Base-by-base conservation (phyloP, 345 rosid species). In the Physaria fendleri region DNA sequence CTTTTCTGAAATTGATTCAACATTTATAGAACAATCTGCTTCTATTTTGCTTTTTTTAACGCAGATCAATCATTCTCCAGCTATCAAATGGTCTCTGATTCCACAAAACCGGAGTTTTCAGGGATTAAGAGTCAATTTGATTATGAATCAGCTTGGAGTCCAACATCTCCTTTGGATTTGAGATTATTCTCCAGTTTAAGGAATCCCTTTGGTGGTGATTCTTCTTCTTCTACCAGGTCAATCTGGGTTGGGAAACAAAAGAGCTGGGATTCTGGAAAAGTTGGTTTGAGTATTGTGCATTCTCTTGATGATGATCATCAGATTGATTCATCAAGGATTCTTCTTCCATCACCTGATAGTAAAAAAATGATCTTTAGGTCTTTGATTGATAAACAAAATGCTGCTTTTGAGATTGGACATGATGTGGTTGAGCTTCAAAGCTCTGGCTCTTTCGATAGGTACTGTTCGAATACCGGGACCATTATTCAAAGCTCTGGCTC, bases 151-250 rank as follows among this genome's bases (percentile, higher is more conserved):
- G 76, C 77, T 9, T 73, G 85, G 65, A 94, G 99, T 73, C 97
- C 99, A 38, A 90, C 88, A 14, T 90, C 99, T 46, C 96, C 96
- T 64, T 70, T 94, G 18, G 99, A 90, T 71, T 73, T 78, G 54
- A 80, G 78, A 71, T 66, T 79, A 62, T 78, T 88, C 50, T 76
- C 88, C 3, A 75, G 58, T 68, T 42, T 81, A 8, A 78, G 81
- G 40, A 77, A 72, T 17, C 73, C 90, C 4, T 60, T 65, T 66
- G 64, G 41, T 42, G 66, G 67, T 15, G n/a, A n/a, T n/a, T n/a
- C n/a, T n/a, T n/a, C n/a, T n/a, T 74, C 81, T 32, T 76, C 86
- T 18, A 17, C 66, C 0, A 56, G 20, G 29, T 32, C 63, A 2
- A 33, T 55, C 18, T 56, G 30, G 5, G 56, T 30, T 32, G 73